phyloP scores from a whole-genome alignment of 2,329 filamentous ascomycete genomes.

The Fusarium armeniacum region DNA sequence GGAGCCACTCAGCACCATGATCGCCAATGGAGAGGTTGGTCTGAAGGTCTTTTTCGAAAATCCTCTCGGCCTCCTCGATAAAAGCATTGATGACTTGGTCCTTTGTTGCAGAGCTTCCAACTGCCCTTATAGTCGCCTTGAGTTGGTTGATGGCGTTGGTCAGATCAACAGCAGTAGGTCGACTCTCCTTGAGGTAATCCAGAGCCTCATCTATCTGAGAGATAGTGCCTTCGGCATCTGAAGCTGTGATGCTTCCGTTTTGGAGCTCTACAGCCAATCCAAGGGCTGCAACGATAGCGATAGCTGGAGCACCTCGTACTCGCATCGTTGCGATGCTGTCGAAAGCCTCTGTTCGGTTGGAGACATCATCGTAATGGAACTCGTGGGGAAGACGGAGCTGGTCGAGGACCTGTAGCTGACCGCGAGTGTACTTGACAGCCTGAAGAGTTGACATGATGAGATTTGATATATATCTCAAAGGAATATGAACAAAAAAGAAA shows the following conservation, averaged over 20 bases:
- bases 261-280: conserved; percentile 88
- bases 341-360: conserved; percentile 80
- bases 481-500: neutral
- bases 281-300: conserved; percentile 96
- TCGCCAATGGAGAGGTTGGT: conserved; percentile 90
- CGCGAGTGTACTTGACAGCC: conserved; percentile 81
- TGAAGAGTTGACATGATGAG: conserved; percentile 71
- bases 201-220: conserved; percentile 81
- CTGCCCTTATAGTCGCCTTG: conserved; percentile 71
- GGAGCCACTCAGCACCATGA: conserved; percentile 86
- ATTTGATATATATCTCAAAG: too few species aligned
- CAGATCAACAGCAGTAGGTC: conserved; percentile 95
- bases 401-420: conserved; percentile 82
- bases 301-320: conserved; percentile 86
- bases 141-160: conserved; percentile 89
- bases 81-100: conserved; percentile 76
- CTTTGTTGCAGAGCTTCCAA: conserved; percentile 59
- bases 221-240: conserved; percentile 69
- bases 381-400: conserved; percentile 87
- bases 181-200: conserved; percentile 87
- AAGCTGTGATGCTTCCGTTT: conserved; percentile 63
- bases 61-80: conserved; percentile 84
- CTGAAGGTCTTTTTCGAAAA: conserved; percentile 86
- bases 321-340: conserved; percentile 86
- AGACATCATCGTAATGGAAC: conserved; percentile 81